phyloP scores from a whole-genome alignment of 2,329 filamentous ascomycete species.

The Calonectria pauciramosa region DNA sequence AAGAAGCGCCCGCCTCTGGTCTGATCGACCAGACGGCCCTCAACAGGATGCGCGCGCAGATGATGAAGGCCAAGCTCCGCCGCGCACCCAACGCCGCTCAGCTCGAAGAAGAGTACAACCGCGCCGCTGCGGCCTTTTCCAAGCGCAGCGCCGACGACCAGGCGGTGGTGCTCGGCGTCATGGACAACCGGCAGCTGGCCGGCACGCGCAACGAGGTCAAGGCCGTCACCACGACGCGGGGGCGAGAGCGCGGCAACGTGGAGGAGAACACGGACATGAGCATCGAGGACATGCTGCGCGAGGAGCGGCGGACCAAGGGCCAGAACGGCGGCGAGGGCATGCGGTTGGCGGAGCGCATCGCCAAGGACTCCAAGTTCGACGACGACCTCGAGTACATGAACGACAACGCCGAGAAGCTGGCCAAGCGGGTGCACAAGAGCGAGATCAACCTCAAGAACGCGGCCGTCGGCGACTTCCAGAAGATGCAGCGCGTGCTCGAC shows the following conservation, averaged over 20 bases:
- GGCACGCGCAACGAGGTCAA: constrained; percentile 81
- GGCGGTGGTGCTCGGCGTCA: constrained; percentile 82
- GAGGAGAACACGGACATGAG: constrained; percentile 96
- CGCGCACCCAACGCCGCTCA: constrained; percentile 80
- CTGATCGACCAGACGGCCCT: constrained; percentile 81
- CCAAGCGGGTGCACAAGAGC: constrained; percentile 87
- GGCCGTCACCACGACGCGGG: constrained; percentile 82
- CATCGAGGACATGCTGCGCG: constrained; percentile 96
- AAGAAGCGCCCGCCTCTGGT: constrained; percentile 51
- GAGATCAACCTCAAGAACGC: constrained; percentile 89
- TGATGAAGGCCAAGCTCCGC: constrained; percentile 95
- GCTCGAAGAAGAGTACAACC: constrained; percentile 88
- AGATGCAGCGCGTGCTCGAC: constrained; percentile 88
- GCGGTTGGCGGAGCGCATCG: constrained; percentile 90
- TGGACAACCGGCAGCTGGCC: constrained; percentile 91
- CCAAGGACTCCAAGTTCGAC: constrained; percentile 91
- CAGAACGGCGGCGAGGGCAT: constrained; percentile 84
- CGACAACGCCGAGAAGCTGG: constrained; percentile 93
- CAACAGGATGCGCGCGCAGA: constrained; percentile 90
- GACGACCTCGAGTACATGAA: constrained; percentile 97
- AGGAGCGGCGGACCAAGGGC: constrained; percentile 88
- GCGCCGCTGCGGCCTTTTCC: constrained; percentile 74
- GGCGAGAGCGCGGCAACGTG: constrained; percentile 85
- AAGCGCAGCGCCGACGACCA: constrained; percentile 69
- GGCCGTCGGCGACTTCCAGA: constrained; percentile 90